Base-by-base conservation (phyloP, 2,329 filamentous ascomycete genomes). In the Diplodia intermedia region DNA sequence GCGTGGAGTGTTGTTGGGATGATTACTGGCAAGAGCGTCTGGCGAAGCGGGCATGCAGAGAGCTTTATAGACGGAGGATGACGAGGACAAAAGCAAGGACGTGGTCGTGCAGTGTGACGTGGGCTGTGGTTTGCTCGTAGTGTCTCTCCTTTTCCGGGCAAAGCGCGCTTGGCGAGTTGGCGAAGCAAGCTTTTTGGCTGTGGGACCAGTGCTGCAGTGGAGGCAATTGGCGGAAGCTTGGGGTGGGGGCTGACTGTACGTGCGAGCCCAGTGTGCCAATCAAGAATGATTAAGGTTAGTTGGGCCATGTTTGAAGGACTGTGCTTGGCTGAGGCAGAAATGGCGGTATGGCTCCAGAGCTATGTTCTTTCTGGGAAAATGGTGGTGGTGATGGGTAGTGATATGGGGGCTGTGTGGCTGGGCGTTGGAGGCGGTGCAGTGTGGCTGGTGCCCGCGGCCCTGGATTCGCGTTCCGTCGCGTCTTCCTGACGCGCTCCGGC, bases 401-500 rank as follows among this genome's bases (percentile, higher is more conserved):
- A 33, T 33, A 33, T 26, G 26, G 26, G 26, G 31, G 31, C 31
- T 33, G 31, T 33, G 31, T 33, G 31, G 31, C 31, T 33, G 8
- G 31, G 31, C 31, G 20, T 33, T 12, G 36, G 31, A 23, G 31
- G 49, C 29, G 15, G 50, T 43, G 52, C 23, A 36, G 26, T 50
- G 62, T 43, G 40, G 65, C 40, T 66, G 14, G 43, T 52, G 65
- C 47, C 12, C 55, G 65, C 23, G 18, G 33, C 5, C 18, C 20
- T 31, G 7, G 11, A 6, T 9, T 20, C 53, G 53, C 53, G 53
- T 56, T 38, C 53, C 53, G 55, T 62, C 65, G 65, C 65, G 65
- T 67, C 55, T 31, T 23, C 65, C 47, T 5, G 18, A 67, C 65
- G 65, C 65, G 65, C 20, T 57, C 31, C 12, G 20, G 15, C 18